These are phyloP conservation scores for Verticillium tricorpus DNA, from an alignment of 2,329 filamentous ascomycete species.

Conservation along the genomic window DNA sequence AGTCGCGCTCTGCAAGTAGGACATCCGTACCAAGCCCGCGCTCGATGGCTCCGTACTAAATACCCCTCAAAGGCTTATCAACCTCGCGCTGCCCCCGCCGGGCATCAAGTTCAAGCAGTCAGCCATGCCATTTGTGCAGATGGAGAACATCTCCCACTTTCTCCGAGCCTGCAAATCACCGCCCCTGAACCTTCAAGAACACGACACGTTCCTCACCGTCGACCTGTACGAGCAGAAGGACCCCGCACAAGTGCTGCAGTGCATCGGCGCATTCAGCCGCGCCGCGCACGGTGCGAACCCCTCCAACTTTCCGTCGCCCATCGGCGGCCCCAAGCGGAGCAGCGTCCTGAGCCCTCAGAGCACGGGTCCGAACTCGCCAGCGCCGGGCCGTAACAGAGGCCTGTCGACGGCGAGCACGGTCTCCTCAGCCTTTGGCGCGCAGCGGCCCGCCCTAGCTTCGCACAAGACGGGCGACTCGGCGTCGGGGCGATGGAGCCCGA, in stretches of 20 bases:
- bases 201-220: conserved; percentile 95
- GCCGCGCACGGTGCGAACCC: conserved; percentile 74
- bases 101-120: conserved; percentile 88
- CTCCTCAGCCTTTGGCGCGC: conserved; percentile 42
- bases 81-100: conserved; percentile 70
- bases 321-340: conserved; percentile 61
- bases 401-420: conserved; percentile 55
- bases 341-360: conserved; percentile 60
- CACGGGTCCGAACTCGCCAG: conserved; percentile 43
- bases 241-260: conserved; percentile 92
- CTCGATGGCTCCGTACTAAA: conserved; percentile 17
- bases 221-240: conserved; percentile 96
- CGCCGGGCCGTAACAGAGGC: conserved; percentile 44
- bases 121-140: conserved; percentile 96
- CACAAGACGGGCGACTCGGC: conserved; percentile 49
- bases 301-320: conserved; percentile 64
- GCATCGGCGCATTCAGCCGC: conserved; percentile 85
- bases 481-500: conserved; percentile 56
- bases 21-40: conserved; percentile 5
- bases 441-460: conserved; percentile 35
- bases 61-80: conserved; percentile 61
- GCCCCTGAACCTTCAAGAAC: conserved; percentile 81
- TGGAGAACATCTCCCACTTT: conserved; percentile 99
- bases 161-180: conserved; percentile 80
- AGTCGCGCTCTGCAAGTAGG: conserved; percentile 85